These are phyloP conservation scores for Talaromyces sp. DNA, from an alignment of 2,329 filamentous ascomycete genomes.

Conservation along the genomic window DNA sequence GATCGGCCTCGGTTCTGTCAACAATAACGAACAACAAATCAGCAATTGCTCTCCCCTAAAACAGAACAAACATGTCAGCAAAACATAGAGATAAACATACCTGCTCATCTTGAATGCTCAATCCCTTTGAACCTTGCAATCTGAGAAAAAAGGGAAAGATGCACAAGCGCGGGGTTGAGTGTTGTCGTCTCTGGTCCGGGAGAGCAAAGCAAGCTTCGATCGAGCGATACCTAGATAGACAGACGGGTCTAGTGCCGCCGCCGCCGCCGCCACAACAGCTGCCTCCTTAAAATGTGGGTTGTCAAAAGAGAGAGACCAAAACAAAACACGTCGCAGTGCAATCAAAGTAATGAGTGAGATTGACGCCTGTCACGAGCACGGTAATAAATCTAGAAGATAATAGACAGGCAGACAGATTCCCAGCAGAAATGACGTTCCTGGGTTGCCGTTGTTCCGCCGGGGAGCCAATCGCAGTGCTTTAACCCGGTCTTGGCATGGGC, in stretches of 20 bases:
- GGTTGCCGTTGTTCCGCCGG: conserved; percentile 3
- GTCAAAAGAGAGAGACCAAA: not conserved
- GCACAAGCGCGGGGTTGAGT: not conserved
- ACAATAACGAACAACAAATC: not conserved
- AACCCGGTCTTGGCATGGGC: conserved; percentile 2
- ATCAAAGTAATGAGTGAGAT: not conserved
- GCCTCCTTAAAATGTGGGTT: not conserved
- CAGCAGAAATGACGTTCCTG: conserved; percentile 13
- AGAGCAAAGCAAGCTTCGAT: not conserved
- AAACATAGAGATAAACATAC: conserved; percentile 32
- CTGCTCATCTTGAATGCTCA: conserved; percentile 55
- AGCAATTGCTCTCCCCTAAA: conserved; percentile 19
- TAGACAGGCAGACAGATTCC: conserved; percentile 14
- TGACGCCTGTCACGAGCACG: not conserved
- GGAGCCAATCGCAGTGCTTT: conserved; percentile 8
- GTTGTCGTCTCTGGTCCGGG: not conserved
- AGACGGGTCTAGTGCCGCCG: not conserved
- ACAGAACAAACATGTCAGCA: not conserved
- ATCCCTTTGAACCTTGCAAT: not conserved
- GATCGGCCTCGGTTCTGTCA: conserved; percentile 58
- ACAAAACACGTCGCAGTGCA: not conserved
- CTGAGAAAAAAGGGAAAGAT: not conserved
- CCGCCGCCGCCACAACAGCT: not conserved
- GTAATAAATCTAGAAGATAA: not conserved
- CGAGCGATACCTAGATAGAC: not conserved